These are phyloP conservation scores for Aspergillus proliferans DNA, from an alignment of 2,329 filamentous ascomycete species.

Conservation along the genomic window DNA sequence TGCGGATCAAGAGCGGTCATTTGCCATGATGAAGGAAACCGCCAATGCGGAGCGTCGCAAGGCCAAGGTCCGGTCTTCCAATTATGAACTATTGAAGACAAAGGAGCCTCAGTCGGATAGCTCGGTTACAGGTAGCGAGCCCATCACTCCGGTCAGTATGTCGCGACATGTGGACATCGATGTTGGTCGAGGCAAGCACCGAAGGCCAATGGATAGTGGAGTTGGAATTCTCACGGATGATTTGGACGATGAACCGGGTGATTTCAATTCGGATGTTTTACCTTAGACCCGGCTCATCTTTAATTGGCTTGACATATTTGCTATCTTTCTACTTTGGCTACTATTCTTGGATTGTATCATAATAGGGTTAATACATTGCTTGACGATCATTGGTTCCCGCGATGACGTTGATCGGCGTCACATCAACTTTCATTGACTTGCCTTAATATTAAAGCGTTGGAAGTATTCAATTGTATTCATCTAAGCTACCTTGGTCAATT, in stretches of 20 bases:
- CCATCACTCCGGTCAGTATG: conserved; percentile 39
- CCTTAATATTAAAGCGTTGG: background rate
- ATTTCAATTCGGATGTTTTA: conserved; percentile 11
- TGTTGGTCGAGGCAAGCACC: conserved; percentile 32
- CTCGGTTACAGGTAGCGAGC: conserved; percentile 27
- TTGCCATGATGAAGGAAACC: conserved; percentile 29
- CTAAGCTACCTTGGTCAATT: background rate
- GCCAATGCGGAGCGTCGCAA: conserved; percentile 34
- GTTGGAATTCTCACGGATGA: conserved; percentile 32
- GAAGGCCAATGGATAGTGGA: conserved; percentile 35
- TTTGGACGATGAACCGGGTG: conserved; percentile 18
- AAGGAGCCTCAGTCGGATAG: conserved; percentile 29
- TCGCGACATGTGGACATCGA: conserved; percentile 40
- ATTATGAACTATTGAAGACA: conserved; percentile 31
- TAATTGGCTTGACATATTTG: conserved; percentile 6
- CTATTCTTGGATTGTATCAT: conserved; percentile 3
- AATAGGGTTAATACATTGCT: background rate
- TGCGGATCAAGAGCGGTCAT: conserved; percentile 28
- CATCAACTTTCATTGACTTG: background rate
- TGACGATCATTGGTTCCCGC: background rate
- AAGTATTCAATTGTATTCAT: background rate
- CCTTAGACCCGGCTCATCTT: conserved; percentile 20
- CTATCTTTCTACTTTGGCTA: background rate
- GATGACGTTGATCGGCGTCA: conserved; percentile 12
- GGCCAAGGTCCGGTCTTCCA: conserved; percentile 35